These are phyloP conservation scores for Gracilariopsis chorda DNA, from an alignment of 23 red algal genomes.

Conservation along the genomic window DNA sequence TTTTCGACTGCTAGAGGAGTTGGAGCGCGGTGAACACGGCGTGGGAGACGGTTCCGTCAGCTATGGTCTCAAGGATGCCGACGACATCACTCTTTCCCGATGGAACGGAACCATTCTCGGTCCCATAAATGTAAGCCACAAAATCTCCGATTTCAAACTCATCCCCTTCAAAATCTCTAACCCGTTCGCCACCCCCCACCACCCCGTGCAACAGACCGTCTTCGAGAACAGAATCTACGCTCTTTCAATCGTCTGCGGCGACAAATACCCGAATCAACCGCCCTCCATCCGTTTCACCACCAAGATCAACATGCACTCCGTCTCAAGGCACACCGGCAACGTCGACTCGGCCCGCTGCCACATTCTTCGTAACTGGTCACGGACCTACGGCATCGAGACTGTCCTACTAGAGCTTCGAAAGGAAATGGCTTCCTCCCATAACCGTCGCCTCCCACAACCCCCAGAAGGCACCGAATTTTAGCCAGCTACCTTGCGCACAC, in stretches of 20 bases:
- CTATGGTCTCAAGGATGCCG: conserved; percentile 93
- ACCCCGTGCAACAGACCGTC: conserved; percentile 51
- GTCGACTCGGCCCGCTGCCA: conserved; percentile 84
- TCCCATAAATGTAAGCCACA: conserved; percentile 88
- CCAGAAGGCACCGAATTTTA: conserved; percentile 86
- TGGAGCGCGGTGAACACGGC: conserved; percentile 98
- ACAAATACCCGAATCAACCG: conserved; percentile 82
- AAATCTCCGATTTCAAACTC: neutral
- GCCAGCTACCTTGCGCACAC: no score
- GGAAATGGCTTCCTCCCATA: conserved; percentile 90
- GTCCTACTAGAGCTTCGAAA: conserved; percentile 91
- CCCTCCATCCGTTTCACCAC: conserved; percentile 86
- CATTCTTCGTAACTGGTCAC: conserved; percentile 86
- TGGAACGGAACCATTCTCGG: conserved; percentile 99
- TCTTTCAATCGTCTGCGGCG: conserved; percentile 78
- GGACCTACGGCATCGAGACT: conserved; percentile 84
- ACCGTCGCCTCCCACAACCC: conserved; percentile 88
- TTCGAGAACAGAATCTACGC: conserved; percentile 99
- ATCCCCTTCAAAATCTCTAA: neutral
- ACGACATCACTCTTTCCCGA: conserved; percentile 95
- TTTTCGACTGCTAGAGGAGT: conserved; percentile 96
- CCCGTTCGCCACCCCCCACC: neutral
- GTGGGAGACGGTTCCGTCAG: conserved; percentile 93
- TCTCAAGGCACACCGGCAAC: conserved; percentile 81
- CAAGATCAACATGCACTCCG: conserved; percentile 86